Evolutionary conservation across 2,329 filamentous ascomycete species (phyloP), one percentile per base, ranked within the genome.

Genomic region (Hypocreales sp.): DNA sequence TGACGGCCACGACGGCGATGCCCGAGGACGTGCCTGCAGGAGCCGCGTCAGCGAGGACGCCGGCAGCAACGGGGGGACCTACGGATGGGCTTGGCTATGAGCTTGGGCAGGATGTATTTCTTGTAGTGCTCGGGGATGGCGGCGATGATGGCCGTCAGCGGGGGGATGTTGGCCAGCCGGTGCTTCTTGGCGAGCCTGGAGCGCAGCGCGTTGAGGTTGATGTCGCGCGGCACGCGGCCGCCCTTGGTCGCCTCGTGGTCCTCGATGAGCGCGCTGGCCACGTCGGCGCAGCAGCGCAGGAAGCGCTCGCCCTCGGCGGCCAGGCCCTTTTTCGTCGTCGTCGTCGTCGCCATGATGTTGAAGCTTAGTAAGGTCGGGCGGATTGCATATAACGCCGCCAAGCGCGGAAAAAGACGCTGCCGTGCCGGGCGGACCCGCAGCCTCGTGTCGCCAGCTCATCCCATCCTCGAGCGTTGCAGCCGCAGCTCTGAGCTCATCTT

Each of bases 101-200:
- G 63, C 56, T 93, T 93, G 13, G 86, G 90, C 35, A 95, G 58
- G 35, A 98, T 94, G 46, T 95, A 95, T 60, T 95, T 98, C 64
- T 95, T 98, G 60, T 95, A 94, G 51, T 95, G 86, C 50, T 98
- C 90, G n/a, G 92, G 92, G 20, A 98, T 87, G 8, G 90, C 90
- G 29, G 90, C 83, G 47, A 98, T 95, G 47, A 98, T 98, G 33
- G 90, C 87, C 7, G 87, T 95, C 37, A 98, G 61, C 15, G 92
- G 83, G 18, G 90, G 90, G 40, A 92, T 81, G 35, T 73, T 83
- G 51, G 73, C 78, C 34, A 98, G 62, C 49, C 75, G 79, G 59
- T 95, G 84, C 59, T 94, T 95, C 59, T 90, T 92, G 24, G 90
- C 72, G 35, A 93, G 72, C 47, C 86, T 86, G 29, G 81, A 75